Evolutionary conservation across 805 yeast species (phyloP).

Genomic region (Myxozyma monticola): DNA sequence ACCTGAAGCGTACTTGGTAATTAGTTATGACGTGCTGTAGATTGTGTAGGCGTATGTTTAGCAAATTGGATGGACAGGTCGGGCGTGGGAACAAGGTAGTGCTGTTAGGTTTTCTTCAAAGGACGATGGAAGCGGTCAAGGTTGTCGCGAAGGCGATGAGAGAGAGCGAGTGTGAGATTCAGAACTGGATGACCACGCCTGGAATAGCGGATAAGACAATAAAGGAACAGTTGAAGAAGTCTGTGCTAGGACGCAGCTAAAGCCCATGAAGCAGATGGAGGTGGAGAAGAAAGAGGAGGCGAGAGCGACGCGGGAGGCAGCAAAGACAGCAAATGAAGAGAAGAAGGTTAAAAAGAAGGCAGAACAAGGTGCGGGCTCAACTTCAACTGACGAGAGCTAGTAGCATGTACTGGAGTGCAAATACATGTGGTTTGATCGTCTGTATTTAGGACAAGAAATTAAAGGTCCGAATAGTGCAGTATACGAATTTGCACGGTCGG

Average conservation of each 20-base stretch:
- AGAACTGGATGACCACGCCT: constrained; percentile 78
- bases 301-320: constrained; percentile 2
- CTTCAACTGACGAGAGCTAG: background rate
- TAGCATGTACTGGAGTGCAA: no score
- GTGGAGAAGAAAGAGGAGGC: constrained; percentile 3
- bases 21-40: constrained; percentile 94
- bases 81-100: constrained; percentile 83
- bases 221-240: constrained; percentile 39
- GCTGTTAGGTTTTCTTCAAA: constrained; percentile 94
- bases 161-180: constrained; percentile 71
- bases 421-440: no score
- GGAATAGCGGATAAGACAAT: constrained; percentile 66
- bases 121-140: constrained; percentile 74
- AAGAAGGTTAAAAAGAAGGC: constrained; percentile 3
- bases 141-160: constrained; percentile 93
- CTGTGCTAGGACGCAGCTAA: constrained; percentile 45
- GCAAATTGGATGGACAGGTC: constrained; percentile 97
- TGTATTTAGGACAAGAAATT: no score
- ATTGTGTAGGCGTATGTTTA: constrained; percentile 94
- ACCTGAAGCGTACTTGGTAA: constrained; percentile 90
- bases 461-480: no score
- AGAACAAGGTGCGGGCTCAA: background rate
- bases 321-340: background rate
- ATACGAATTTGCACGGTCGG: no score
- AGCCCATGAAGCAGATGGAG: constrained; percentile 11